These are phyloP conservation scores for Triangularia setosa DNA, from an alignment of 2,329 filamentous ascomycete genomes.

Conservation along the genomic window DNA sequence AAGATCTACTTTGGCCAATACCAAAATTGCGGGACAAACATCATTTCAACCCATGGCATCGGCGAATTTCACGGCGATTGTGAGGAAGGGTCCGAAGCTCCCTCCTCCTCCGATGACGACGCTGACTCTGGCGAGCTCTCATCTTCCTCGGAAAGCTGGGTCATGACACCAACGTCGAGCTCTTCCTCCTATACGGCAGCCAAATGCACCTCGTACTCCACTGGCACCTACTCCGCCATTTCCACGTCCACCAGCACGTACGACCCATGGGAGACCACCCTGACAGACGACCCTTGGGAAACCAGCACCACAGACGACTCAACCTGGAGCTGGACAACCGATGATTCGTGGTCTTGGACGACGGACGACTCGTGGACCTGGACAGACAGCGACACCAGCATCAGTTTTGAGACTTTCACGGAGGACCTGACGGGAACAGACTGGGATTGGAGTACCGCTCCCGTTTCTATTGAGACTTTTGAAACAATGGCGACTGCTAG, in stretches of 20 bases:
- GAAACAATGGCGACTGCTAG: not conserved
- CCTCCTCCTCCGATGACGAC: not conserved
- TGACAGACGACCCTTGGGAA: not conserved
- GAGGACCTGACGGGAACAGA: not conserved
- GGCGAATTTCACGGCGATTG: slow-evolving; percentile 12
- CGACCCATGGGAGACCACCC: not conserved
- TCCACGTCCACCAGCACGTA: not conserved
- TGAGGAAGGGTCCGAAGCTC: not conserved
- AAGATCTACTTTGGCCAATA: slow-evolving; percentile 20
- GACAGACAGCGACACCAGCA: not conserved
- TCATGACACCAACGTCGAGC: not conserved
- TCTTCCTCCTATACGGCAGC: not conserved
- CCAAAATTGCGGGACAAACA: slow-evolving; percentile 15
- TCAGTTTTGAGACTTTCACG: not conserved
- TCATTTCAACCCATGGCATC: slow-evolving; percentile 18
- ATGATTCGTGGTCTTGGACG: not conserved
- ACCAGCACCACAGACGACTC: not conserved
- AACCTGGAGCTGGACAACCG: not conserved
- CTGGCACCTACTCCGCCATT: slow-evolving; percentile 10
- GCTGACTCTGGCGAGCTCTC: not conserved
- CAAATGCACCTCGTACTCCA: slow-evolving; percentile 6
- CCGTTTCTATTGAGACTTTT: not conserved
- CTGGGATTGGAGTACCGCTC: not conserved
- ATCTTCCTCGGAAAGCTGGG: not conserved
- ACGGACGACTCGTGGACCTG: not conserved